Evolutionary conservation across 1,284 basidiomycete species (phyloP).

Genomic region (Cutaneotrichosporon mucoides): DNA sequence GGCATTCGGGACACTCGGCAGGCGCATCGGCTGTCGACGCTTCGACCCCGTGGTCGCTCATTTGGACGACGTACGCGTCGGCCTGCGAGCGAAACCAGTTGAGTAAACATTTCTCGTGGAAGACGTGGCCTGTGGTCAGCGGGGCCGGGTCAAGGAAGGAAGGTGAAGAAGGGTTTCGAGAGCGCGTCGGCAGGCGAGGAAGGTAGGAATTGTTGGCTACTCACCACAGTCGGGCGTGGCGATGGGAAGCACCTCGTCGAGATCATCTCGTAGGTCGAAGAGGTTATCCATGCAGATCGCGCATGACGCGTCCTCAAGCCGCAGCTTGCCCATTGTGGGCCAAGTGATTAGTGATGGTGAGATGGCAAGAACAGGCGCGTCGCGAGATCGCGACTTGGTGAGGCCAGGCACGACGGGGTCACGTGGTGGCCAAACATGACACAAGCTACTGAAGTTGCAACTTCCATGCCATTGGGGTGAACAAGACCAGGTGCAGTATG

Average conservation of each 20-base stretch:
- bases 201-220: too few species aligned
- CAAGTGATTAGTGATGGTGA: too few species aligned
- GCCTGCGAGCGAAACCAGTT: conserved; percentile 36
- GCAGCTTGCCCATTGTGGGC: too few species aligned
- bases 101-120: conserved; percentile 37
- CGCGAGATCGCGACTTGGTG: not conserved
- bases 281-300: conserved; percentile 42
- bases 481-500: not conserved
- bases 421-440: not conserved
- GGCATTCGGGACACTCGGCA: conserved; percentile 38
- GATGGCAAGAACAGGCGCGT: not conserved
- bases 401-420: not conserved
- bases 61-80: conserved; percentile 19
- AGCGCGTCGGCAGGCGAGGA: too few species aligned
- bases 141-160: not conserved
- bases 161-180: too few species aligned
- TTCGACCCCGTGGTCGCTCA: conserved; percentile 15
- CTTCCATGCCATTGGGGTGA: not conserved
- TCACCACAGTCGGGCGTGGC: conserved; percentile 41
- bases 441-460: too few species aligned
- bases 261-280: conserved; percentile 35
- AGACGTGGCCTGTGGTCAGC: conserved; percentile 37
- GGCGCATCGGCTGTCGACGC: conserved; percentile 29
- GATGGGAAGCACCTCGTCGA: conserved; percentile 34
- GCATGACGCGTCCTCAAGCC: conserved; percentile 27